Percentiles rank a stretch among this genome's conserved stretches.
Conservation (phyloP, 148 eudicot genomes). For the Rhododendron williamsianum region DNA sequence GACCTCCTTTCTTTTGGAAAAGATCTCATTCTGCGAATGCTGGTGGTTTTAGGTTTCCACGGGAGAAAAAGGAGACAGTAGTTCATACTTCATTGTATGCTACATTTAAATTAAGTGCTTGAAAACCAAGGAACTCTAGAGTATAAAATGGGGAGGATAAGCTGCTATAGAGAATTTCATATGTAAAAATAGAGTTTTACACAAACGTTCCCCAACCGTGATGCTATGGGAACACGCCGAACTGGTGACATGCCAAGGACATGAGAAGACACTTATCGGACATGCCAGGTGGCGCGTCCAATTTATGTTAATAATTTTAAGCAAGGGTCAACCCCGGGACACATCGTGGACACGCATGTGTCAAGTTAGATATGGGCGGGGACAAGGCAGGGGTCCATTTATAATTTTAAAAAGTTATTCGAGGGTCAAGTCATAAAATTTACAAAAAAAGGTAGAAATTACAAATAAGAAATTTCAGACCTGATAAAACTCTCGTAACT, state of each 20-base stretch:
- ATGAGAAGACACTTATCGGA: neutral
- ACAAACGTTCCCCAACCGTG: neutral
- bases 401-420: neutral
- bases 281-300: neutral
- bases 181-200: neutral
- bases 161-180: neutral
- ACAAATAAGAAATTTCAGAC: neutral
- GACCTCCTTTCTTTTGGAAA: neutral
- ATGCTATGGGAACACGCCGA: neutral
- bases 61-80: neutral
- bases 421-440: neutral
- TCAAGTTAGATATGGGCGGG: neutral
- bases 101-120: neutral
- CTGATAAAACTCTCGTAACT: neutral
- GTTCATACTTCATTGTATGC: neutral
- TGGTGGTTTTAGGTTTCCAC: neutral
- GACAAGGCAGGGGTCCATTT: neutral
- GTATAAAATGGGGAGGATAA: neutral
- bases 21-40: neutral
- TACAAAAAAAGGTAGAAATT: neutral
- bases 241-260: neutral
- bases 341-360: neutral
- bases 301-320: neutral
- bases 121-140: neutral
- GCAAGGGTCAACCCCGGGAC: neutral